Evolutionary conservation across 176 grass and related monocot genomes (phyloP).

Genomic region (Avena eriantha): DNA sequence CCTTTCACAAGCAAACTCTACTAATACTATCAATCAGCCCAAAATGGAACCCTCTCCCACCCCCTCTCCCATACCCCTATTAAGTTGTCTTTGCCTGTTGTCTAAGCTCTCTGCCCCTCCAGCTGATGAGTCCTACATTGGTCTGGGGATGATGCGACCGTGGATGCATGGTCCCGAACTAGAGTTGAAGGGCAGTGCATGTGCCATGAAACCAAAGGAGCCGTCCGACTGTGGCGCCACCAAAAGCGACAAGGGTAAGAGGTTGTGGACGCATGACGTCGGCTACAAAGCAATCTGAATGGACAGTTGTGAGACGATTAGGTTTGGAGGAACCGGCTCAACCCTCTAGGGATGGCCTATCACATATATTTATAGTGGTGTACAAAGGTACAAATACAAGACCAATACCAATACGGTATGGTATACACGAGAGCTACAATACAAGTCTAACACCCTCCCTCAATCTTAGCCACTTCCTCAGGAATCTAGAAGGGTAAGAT

Average conservation of each 20-base stretch:
- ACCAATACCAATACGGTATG: too few relatives aligned
- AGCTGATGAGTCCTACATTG: neutral
- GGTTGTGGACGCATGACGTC: neutral
- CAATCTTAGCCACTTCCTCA: too few relatives aligned
- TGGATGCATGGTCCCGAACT: neutral
- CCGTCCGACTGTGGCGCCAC: neutral
- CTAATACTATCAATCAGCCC: neutral
- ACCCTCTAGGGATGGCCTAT: too few relatives aligned
- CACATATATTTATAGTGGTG: too few relatives aligned
- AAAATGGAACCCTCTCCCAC: neutral
- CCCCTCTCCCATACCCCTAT: neutral
- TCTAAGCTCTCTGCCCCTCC: neutral
- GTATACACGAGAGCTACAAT: too few relatives aligned
- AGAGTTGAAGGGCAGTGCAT: neutral
- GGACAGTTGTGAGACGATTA: neutral
- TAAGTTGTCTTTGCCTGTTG: neutral
- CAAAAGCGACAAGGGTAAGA: neutral
- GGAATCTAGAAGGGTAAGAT: too few relatives aligned
- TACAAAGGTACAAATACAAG: too few relatives aligned
- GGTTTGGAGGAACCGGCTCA: too few relatives aligned
- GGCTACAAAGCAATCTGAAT: slow-evolving; percentile 11
- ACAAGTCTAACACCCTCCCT: too few relatives aligned
- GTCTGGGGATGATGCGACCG: neutral
- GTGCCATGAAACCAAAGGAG: slow-evolving; percentile 7
- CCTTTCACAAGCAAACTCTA: neutral